Conservation (phyloP, 176 grass and related monocot species). For the Pontederia paniculata region DNA sequence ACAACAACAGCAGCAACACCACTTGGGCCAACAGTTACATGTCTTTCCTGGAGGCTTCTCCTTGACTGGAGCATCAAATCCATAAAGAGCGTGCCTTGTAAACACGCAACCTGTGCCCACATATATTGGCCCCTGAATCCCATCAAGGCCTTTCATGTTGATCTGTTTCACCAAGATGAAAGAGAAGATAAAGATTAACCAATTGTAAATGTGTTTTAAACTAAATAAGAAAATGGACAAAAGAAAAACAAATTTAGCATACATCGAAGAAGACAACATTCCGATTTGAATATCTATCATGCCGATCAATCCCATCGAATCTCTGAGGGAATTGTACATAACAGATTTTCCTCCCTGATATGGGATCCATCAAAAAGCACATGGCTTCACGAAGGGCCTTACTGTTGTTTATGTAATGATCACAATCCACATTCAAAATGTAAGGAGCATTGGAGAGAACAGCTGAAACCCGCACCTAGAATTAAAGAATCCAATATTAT, state of each 20-base stretch:
- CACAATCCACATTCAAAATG: conserved; percentile 12
- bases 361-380: conserved; percentile 6
- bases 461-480: conserved; percentile 40
- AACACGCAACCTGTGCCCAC: conserved; percentile 44
- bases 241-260: conserved; percentile 3
- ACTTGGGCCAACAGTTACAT: conserved; percentile 47
- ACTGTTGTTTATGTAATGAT: conserved; percentile 10
- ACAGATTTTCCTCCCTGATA: conserved; percentile 6
- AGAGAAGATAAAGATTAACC: not conserved
- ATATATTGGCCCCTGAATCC: conserved; percentile 44
- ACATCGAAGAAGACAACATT: conserved; percentile 10
- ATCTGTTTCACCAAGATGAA: conserved; percentile 19
- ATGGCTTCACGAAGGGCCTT: conserved; percentile 3
- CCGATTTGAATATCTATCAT: conserved; percentile 7
- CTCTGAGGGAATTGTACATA: conserved; percentile 7
- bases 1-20: conserved; percentile 26
- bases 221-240: not conserved
- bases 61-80: conserved; percentile 37
- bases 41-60: conserved; percentile 35
- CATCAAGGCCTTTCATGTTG: conserved; percentile 51
- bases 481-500: not conserved
- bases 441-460: conserved; percentile 22
- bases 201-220: not conserved
- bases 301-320: conserved; percentile 3
- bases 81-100: conserved; percentile 39